Evolutionary conservation across 495 filamentous ascomycete genomes (phyloP).

Genomic region (Bryoglossum gracile): DNA sequence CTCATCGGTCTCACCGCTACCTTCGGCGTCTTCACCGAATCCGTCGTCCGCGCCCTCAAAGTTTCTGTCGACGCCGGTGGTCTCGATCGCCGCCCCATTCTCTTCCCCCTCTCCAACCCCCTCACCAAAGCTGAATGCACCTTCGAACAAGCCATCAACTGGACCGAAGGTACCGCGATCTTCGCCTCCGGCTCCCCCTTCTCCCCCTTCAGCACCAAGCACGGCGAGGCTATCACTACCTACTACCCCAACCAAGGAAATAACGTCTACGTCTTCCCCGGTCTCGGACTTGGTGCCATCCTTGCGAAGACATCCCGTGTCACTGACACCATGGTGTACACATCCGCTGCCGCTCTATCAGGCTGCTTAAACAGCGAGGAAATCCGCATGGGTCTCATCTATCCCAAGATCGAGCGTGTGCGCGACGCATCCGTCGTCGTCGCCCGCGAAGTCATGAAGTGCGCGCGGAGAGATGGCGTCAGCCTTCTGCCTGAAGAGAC

Average conservation of each 20-base stretch:
- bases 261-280: slow-evolving; percentile 95
- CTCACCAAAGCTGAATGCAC: slow-evolving; percentile 95
- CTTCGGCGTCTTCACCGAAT: slow-evolving; percentile 86
- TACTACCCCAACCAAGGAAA: slow-evolving; percentile 87
- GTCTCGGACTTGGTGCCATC: slow-evolving; percentile 91
- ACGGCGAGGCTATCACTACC: slow-evolving; percentile 56
- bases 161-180: slow-evolving; percentile 83
- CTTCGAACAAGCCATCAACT: slow-evolving; percentile 78
- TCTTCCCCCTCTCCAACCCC: slow-evolving; percentile 94
- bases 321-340: slow-evolving; percentile 95
- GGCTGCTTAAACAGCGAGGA: slow-evolving; percentile 73
- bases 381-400: slow-evolving; percentile 73
- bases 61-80: slow-evolving; percentile 55
- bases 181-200: slow-evolving; percentile 97
- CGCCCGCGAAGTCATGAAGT: slow-evolving; percentile 86
- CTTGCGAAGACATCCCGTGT: slow-evolving; percentile 81
- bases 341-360: slow-evolving; percentile 74
- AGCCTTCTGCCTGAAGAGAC: slow-evolving; percentile 53
- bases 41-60: slow-evolving; percentile 75
- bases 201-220: slow-evolving; percentile 57
- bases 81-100: slow-evolving; percentile 72
- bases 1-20: slow-evolving; percentile 93
- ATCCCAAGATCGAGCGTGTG: slow-evolving; percentile 89
- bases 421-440: slow-evolving; percentile 84
- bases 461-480: slow-evolving; percentile 57